A percentile compares a stretch with the other conserved stretches of the same genome.
Conservation (phyloP, 2,329 filamentous ascomycete species). For the Alternaria novae-zelandiae region DNA sequence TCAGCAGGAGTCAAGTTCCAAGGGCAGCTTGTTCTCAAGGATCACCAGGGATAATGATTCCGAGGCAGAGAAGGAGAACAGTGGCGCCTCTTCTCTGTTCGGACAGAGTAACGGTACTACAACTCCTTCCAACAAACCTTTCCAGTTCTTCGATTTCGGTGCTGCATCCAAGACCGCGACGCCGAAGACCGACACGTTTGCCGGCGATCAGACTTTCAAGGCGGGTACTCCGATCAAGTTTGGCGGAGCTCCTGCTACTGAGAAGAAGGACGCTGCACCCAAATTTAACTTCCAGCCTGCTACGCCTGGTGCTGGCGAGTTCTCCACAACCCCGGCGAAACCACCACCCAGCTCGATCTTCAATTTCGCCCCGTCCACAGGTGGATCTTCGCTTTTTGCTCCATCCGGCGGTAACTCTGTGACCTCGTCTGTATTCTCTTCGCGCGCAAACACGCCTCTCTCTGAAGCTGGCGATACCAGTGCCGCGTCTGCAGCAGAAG, state of each 20-base stretch:
- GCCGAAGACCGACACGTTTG: slow-evolving; percentile 36
- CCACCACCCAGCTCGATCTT: slow-evolving; percentile 30
- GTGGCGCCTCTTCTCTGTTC: slow-evolving; percentile 16
- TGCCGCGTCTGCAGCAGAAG: slow-evolving; percentile 35
- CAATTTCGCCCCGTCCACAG: slow-evolving; percentile 27
- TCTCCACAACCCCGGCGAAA: slow-evolving; percentile 38
- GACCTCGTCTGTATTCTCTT: slow-evolving; percentile 39
- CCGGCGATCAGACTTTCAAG: slow-evolving; percentile 48
- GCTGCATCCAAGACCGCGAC: slow-evolving; percentile 37
- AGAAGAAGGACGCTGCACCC: slow-evolving; percentile 30
- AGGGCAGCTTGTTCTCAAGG: slow-evolving; percentile 35
- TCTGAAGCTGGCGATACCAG: slow-evolving; percentile 42
- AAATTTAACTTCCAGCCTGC: slow-evolving; percentile 37
- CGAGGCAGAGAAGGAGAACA: slow-evolving; percentile 34
- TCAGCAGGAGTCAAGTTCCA: slow-evolving; percentile 20
- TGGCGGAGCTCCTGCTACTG: slow-evolving; percentile 25
- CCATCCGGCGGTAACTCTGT: slow-evolving; percentile 33
- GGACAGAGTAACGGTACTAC: slow-evolving; percentile 32
- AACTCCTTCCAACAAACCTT: slow-evolving; percentile 35
- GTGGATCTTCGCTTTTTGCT: slow-evolving; percentile 19
- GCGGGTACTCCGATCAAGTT: slow-evolving; percentile 46
- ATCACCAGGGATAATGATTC: slow-evolving; percentile 33
- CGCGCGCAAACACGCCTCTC: slow-evolving; percentile 45
- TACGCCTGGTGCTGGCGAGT: slow-evolving; percentile 31
- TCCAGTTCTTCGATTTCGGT: slow-evolving; percentile 38